These are phyloP conservation scores for Staphylotrichum tortipilum DNA, from an alignment of 495 filamentous ascomycete species.

Conservation along the genomic window DNA sequence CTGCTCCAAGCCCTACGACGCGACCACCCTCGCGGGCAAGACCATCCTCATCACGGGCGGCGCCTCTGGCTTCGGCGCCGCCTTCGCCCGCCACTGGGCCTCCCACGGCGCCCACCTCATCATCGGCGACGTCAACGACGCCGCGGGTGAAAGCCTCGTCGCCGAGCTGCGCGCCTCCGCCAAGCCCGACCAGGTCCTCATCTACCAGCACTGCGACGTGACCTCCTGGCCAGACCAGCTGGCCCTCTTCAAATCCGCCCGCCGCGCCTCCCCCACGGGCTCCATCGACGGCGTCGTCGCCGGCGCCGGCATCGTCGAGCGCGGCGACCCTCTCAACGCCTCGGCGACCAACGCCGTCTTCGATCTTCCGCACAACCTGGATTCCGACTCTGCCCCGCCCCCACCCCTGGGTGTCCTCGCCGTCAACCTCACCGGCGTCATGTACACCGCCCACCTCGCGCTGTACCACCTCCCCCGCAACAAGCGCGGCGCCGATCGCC, in stretches of 20 bases:
- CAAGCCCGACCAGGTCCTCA: slow-evolving; percentile 30
- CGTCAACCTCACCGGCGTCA: slow-evolving; percentile 54
- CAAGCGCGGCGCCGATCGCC: slow-evolving; percentile 28
- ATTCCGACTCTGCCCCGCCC: slow-evolving; percentile 22
- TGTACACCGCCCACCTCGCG: slow-evolving; percentile 59
- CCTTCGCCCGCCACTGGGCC: slow-evolving; percentile 39
- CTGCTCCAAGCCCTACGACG: slow-evolving; percentile 28
- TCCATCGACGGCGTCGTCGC: slow-evolving; percentile 56
- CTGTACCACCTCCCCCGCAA: slow-evolving; percentile 41
- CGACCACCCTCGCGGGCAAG: slow-evolving; percentile 31
- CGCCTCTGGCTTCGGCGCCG: slow-evolving; percentile 45
- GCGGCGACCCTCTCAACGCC: neutral
- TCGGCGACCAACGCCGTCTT: slow-evolving; percentile 22
- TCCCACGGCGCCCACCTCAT: slow-evolving; percentile 35
- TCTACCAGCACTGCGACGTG: slow-evolving; percentile 45
- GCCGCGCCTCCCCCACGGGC: slow-evolving; percentile 44
- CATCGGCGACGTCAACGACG: slow-evolving; percentile 39
- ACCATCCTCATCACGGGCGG: slow-evolving; percentile 46
- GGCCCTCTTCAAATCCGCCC: slow-evolving; percentile 48
- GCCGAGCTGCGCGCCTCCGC: slow-evolving; percentile 28
- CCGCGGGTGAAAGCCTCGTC: slow-evolving; percentile 28
- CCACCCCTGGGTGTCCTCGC: slow-evolving; percentile 49
- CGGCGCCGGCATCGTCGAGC: slow-evolving; percentile 57
- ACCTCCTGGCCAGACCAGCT: slow-evolving; percentile 52
- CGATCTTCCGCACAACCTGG: slow-evolving; percentile 28